Evolutionary conservation across 306 rosid species (phyloP), one percentile per base, ranked within the genome.

Genomic region (Vicia villosa): DNA sequence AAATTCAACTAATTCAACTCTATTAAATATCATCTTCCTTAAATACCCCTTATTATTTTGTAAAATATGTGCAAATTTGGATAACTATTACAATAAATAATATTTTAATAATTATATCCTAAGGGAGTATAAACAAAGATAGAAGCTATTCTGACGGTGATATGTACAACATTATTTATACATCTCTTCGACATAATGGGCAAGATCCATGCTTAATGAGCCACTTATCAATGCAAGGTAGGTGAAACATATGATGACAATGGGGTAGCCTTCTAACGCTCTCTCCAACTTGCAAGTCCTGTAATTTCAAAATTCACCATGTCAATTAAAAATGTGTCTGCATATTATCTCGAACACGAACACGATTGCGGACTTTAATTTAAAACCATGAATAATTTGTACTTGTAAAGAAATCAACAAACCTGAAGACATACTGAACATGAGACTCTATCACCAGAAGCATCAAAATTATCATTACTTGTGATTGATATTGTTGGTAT

Each of bases 371-470:
- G n/a, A n/a, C 9, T 11, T n/a, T 3, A n/a, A 45, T 6, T 46
- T 46, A 46, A 46, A 46, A 46, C 52, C 52, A 32, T 32, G 2
- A 32, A 42, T 1, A 4, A 5, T 14, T 41, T 4, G 3, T 43
- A 7, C 6, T 12, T 3, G 4, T 14, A 14, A 12, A 1, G 5
- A 45, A 45, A 11, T 3, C 0, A 66, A 58, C 80, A 72, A 8
- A 90, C 98, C 98, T 94, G 97, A 76, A 91, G 96, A 78, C 99
- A 94, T 26, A 94, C 96, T 17, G 97, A 94, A 63, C 99, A 94
- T 12, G 87, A 84, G 66, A 80, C 91, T 83, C 72, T 80, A 49
- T 88, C 84, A 5, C 97, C 97, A 36, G 85, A 88, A 73, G 85
- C 88, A 77, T 94, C 97, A 36, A 79, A 64, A 37, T 78, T 84